These are phyloP conservation scores for Vickermania spadyakhi DNA, from an alignment of 208 protist genomes.

Conservation along the genomic window DNA sequence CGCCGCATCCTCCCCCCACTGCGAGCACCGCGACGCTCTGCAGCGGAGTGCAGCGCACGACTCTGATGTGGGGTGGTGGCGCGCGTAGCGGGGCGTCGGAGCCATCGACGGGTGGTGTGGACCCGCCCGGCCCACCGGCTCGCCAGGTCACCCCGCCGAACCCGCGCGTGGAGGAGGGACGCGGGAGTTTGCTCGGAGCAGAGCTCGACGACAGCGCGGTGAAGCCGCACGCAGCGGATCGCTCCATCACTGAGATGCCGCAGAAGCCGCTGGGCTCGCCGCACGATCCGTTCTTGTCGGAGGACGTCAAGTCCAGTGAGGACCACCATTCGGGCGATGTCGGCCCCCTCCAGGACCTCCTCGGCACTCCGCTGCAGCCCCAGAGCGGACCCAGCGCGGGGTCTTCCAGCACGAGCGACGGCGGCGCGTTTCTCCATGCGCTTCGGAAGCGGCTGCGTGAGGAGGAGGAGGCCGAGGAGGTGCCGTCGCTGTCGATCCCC, in stretches of 20 bases:
- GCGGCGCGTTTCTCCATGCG: slow-evolving; percentile 35
- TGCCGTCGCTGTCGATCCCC: too few relatives aligned
- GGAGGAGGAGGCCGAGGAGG: too few relatives aligned
- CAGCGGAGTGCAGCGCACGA: too few relatives aligned
- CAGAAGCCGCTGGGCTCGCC: background rate
- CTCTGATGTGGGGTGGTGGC: too few relatives aligned
- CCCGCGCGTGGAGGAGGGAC: background rate
- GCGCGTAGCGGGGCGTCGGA: too few relatives aligned
- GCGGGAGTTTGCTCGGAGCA: background rate
- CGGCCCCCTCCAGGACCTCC: background rate
- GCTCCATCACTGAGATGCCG: background rate
- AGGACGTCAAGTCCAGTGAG: too few relatives aligned
- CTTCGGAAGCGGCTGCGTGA: slow-evolving; percentile 76
- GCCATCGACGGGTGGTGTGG: background rate
- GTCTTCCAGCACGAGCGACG: background rate
- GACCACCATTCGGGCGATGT: background rate
- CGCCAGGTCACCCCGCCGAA: background rate
- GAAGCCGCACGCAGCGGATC: background rate
- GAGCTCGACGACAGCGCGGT: background rate
- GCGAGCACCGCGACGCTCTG: background rate
- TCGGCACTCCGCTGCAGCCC: background rate
- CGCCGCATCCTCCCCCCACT: background rate
- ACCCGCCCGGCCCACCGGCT: background rate
- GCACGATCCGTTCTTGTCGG: background rate
- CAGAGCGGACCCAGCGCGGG: background rate